phyloP scores from a whole-genome alignment of 345 rosid species.

The Euphorbia tirucalli region DNA sequence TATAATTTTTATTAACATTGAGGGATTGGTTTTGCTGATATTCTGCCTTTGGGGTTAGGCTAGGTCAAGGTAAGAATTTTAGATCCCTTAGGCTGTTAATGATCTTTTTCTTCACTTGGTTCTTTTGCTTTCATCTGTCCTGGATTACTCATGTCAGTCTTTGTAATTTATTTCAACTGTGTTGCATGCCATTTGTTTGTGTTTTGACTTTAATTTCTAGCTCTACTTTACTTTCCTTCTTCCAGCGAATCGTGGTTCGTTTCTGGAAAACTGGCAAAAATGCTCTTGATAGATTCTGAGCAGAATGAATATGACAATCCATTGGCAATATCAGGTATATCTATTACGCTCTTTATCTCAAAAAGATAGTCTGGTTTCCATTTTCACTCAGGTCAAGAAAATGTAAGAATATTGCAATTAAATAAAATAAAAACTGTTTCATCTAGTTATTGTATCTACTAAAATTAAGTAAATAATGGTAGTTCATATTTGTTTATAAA shows the following conservation, averaged over 20 bases:
- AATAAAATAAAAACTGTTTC: neutral
- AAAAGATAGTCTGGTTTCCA: neutral
- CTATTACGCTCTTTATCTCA: neutral
- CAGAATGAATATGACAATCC: slow-evolving; percentile 66
- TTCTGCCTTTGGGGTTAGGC: neutral
- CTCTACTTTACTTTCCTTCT: slow-evolving; percentile 4
- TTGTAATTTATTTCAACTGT: neutral
- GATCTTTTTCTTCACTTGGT: neutral
- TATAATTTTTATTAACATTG: neutral
- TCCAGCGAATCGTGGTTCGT: slow-evolving; percentile 76
- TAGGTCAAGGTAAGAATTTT: neutral
- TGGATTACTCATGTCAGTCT: neutral
- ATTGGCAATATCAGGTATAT: slow-evolving; percentile 71
- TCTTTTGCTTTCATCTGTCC: neutral
- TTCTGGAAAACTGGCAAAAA: slow-evolving; percentile 80
- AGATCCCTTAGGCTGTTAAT: neutral
- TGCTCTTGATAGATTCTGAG: slow-evolving; percentile 76
- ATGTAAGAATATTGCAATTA: neutral
- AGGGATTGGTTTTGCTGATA: neutral
- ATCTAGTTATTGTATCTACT: neutral
- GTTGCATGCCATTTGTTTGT: neutral
- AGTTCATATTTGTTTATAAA: too few species aligned
- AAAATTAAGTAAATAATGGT: too few species aligned
- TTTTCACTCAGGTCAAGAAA: neutral
- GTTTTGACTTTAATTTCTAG: slow-evolving; percentile 2